Evolutionary conservation across 1,284 basidiomycete species (phyloP).

Genomic region (Wallemia mellicola): DNA sequence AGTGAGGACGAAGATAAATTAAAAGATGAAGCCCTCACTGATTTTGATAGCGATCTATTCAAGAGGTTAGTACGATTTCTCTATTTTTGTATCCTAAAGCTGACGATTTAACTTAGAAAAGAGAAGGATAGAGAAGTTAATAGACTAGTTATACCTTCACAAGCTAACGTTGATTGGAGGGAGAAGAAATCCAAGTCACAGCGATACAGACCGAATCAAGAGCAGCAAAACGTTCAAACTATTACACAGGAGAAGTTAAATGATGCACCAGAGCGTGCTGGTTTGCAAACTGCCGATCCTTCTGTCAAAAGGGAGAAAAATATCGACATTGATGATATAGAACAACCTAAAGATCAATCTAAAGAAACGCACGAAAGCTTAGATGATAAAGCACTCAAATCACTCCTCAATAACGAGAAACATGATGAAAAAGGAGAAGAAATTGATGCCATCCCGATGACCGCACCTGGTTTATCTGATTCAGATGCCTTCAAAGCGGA

Average conservation of each 20-base stretch:
- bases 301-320: not conserved
- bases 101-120: no score
- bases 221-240: conserved; percentile 18
- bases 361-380: conserved; percentile 7
- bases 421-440: conserved; percentile 16
- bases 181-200: conserved; percentile 19
- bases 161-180: conserved; percentile 59
- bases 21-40: conserved; percentile 36
- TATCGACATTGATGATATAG: not conserved
- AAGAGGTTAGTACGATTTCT: conserved; percentile 64
- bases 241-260: conserved; percentile 20
- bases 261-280: conserved; percentile 14
- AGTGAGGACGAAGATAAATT: not conserved
- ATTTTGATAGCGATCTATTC: conserved; percentile 34
- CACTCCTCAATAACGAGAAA: conserved; percentile 20
- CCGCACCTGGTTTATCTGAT: conserved; percentile 26
- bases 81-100: no score
- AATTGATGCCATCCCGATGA: conserved; percentile 27
- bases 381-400: conserved; percentile 40
- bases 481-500: conserved; percentile 52
- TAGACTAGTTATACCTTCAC: conserved; percentile 54
- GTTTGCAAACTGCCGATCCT: not conserved
- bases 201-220: conserved; percentile 6
- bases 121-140: no score
- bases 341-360: not conserved